Evolutionary conservation across 257 asterid species (phyloP), one percentile per base, ranked within the genome.

Genomic region (Cynanchum wilfordii): DNA sequence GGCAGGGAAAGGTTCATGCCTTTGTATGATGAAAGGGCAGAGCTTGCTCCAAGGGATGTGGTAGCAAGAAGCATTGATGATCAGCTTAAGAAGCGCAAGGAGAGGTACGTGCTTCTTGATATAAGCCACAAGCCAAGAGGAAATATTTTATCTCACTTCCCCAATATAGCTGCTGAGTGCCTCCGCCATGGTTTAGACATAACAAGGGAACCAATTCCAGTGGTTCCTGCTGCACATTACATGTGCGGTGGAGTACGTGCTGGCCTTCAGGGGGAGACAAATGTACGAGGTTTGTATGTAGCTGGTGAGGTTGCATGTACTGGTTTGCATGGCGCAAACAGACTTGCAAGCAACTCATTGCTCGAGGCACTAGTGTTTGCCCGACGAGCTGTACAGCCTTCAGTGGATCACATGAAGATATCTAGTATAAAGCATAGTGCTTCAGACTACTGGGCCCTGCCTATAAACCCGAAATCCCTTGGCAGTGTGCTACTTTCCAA

Each of bases 201-300:
- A 49, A 95, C 97, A 52, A 75, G 44, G n/a, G 87, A 89, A 60
- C 96, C 96, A 0, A 95, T 95, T 75, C 99, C 99, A 0, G 99
- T 95, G 13, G 95, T 95, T 59, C 99, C 99, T 1, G 99, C 99
- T 0, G 99, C 99, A 36, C 99, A 95, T 65, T 95, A 95, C 92
- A 95, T 95, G 98, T 95, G 99, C 10, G 99, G 99, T 10, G 99
- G 99, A 30, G 98, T 95, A 20, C 95, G 96, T 7, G 99, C 99
- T 0, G 97, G 98, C 19, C 98, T 95, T 25, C 84, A 88, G 17
- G 99, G 98, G 27, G 99, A 92, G 75, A 95, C 99, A 2, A 89
- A 95, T 24, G 96, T 95, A 22, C 68, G 17, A 29, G 97, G 99
- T 11, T 96, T 95, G 70, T 95, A 80, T 10, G 96, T 95, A 59